These are phyloP conservation scores for Aspergillus sp. DNA, from an alignment of 2,329 filamentous ascomycete species.

Conservation along the genomic window DNA sequence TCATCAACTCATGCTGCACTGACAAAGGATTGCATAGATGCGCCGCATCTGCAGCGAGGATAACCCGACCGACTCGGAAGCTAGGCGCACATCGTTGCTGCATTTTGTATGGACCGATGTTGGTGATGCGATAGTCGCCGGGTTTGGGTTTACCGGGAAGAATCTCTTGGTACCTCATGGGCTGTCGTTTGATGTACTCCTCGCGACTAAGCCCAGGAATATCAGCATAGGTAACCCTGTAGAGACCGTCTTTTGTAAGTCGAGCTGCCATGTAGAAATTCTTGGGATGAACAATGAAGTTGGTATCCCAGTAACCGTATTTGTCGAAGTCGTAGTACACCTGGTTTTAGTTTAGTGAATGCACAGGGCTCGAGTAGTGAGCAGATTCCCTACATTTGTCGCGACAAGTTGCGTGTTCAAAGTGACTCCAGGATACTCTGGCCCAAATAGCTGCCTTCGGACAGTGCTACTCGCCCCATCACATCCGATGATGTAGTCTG, in stretches of 20 bases:
- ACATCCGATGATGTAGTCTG: constrained; percentile 54
- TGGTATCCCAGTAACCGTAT: constrained; percentile 26
- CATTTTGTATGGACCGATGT: constrained; percentile 57
- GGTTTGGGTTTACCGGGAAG: constrained; percentile 58
- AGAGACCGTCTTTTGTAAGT: constrained; percentile 56
- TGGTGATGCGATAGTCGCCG: constrained; percentile 52
- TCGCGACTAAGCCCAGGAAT: constrained; percentile 48
- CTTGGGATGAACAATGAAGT: constrained; percentile 59
- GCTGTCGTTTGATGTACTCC: constrained; percentile 50
- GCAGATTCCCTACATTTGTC: constrained; percentile 48
- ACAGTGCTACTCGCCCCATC: constrained; percentile 45
- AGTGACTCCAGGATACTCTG: constrained; percentile 55
- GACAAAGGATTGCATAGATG: constrained; percentile 53
- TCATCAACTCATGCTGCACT: constrained; percentile 6
- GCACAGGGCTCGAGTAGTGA: background rate
- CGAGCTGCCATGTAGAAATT: constrained; percentile 61
- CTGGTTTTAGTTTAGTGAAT: constrained; percentile 27
- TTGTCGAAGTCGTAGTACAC: constrained; percentile 59
- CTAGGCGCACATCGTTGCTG: constrained; percentile 56
- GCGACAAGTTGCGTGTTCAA: constrained; percentile 59
- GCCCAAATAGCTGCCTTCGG: constrained; percentile 47
- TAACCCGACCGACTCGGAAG: constrained; percentile 54
- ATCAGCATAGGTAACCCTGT: constrained; percentile 62
- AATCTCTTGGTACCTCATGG: constrained; percentile 53
- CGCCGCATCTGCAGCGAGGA: constrained; percentile 59